These are phyloP conservation scores for Pseudocercospora eumusae DNA, from an alignment of 2,329 filamentous ascomycete genomes.

Conservation along the genomic window DNA sequence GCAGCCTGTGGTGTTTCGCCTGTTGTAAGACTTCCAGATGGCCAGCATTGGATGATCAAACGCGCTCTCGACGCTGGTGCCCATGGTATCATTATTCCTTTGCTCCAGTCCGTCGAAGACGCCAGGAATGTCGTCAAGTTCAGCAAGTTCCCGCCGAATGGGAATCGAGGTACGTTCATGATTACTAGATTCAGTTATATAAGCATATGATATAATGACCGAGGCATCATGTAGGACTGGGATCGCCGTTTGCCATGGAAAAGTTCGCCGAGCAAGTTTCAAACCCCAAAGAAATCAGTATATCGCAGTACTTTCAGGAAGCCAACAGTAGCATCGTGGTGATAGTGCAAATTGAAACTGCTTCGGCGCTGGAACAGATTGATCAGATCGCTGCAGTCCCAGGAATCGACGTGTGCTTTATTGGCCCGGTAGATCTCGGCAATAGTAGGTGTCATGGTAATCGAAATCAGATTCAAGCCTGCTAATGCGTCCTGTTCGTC, in stretches of 20 bases:
- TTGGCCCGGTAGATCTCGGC: constrained; percentile 59
- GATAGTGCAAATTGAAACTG: constrained; percentile 52
- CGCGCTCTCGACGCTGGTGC: constrained; percentile 61
- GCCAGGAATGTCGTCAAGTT: constrained; percentile 54
- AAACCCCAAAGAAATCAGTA: constrained; percentile 20
- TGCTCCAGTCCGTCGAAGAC: constrained; percentile 43
- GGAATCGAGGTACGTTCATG: neutral
- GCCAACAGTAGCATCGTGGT: constrained; percentile 46
- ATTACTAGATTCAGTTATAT: no score
- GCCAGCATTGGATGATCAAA: constrained; percentile 65
- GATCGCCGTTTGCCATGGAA: constrained; percentile 54
- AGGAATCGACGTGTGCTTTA: constrained; percentile 53
- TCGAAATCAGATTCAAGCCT: neutral
- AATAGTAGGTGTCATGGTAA: constrained; percentile 44
- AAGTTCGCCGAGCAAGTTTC: constrained; percentile 36
- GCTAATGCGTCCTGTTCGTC: neutral
- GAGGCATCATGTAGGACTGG: constrained; percentile 53
- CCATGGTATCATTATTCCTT: constrained; percentile 59
- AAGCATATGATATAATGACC: constrained; percentile 27
- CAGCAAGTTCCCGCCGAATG: constrained; percentile 57
- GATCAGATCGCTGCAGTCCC: constrained; percentile 54
- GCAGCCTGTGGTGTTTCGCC: constrained; percentile 46
- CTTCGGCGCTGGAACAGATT: constrained; percentile 43
- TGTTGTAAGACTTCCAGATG: constrained; percentile 54
- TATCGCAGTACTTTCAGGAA: constrained; percentile 49